Conservation (phyloP, 208 protist species). For the Wallacemonas sp. region DNA sequence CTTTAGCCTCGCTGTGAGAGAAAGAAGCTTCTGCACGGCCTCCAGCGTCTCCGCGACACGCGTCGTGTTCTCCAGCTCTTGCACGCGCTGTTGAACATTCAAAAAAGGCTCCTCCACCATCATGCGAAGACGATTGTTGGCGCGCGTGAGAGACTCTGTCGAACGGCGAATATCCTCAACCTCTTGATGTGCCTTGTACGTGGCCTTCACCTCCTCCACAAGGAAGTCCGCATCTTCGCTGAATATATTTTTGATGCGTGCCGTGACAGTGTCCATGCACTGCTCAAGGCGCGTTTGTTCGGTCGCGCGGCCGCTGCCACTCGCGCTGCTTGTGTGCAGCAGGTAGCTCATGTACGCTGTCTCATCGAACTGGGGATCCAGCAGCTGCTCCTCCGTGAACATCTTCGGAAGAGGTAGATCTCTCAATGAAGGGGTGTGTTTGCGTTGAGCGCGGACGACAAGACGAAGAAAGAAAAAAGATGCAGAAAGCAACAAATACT, state of each 20-base stretch:
- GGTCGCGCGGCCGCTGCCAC: slow-evolving; percentile 20
- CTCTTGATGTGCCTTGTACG: slow-evolving; percentile 52
- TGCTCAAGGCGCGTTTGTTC: slow-evolving; percentile 56
- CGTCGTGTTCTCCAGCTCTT: slow-evolving; percentile 62
- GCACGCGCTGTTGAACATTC: slow-evolving; percentile 50
- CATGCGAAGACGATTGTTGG: slow-evolving; percentile 48
- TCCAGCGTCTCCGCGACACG: slow-evolving; percentile 48
- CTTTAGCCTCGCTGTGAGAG: slow-evolving; percentile 51
- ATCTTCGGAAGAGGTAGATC: too few species aligned
- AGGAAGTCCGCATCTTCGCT: slow-evolving; percentile 59
- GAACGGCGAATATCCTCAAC: slow-evolving; percentile 47
- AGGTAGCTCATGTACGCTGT: slow-evolving; percentile 75
- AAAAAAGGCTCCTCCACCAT: slow-evolving; percentile 74
- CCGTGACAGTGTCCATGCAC: slow-evolving; percentile 50
- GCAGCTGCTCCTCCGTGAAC: slow-evolving; percentile 69
- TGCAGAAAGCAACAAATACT: too few species aligned
- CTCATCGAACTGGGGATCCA: slow-evolving; percentile 75
- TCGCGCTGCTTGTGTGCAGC: slow-evolving; percentile 43
- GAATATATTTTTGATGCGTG: slow-evolving; percentile 49
- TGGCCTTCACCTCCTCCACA: slow-evolving; percentile 63
- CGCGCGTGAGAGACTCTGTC: slow-evolving; percentile 47
- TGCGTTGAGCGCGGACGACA: too few species aligned
- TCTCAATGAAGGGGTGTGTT: too few species aligned
- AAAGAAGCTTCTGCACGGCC: slow-evolving; percentile 50
- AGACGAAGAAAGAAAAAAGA: too few species aligned